Conservation (phyloP, 2,329 filamentous ascomycete genomes). For the Alternaria alternata region DNA sequence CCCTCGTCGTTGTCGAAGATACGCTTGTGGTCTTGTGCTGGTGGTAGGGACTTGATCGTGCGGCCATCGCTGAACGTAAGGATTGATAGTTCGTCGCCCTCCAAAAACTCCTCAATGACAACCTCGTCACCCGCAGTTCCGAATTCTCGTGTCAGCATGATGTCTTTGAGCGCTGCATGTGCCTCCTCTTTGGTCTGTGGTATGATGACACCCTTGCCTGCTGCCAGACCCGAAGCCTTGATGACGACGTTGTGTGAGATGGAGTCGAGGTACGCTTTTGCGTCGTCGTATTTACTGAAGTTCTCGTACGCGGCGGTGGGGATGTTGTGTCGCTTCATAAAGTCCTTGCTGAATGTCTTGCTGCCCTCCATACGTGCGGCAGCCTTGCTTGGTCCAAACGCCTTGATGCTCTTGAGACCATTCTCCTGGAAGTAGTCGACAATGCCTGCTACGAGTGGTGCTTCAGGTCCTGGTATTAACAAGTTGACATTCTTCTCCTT, state of each 20-base stretch:
- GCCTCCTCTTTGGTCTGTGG: slow-evolving; percentile 84
- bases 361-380: slow-evolving; percentile 93
- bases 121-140: slow-evolving; percentile 87
- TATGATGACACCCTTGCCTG: slow-evolving; percentile 94
- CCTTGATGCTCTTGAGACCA: slow-evolving; percentile 65
- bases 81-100: slow-evolving; percentile 91
- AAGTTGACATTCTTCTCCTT: slow-evolving; percentile 78
- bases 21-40: slow-evolving; percentile 96
- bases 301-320: slow-evolving; percentile 92
- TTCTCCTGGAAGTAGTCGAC: slow-evolving; percentile 77
- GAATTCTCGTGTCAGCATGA: slow-evolving; percentile 90
- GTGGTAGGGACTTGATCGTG: slow-evolving; percentile 81
- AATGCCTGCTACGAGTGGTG: slow-evolving; percentile 90
- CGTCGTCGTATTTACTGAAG: slow-evolving; percentile 79
- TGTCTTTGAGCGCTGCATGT: slow-evolving; percentile 79
- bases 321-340: slow-evolving; percentile 90
- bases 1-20: slow-evolving; percentile 90
- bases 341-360: slow-evolving; percentile 97
- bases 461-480: slow-evolving; percentile 89
- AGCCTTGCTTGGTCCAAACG: slow-evolving; percentile 84
- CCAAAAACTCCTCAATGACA: slow-evolving; percentile 92
- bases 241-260: slow-evolving; percentile 68
- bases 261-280: slow-evolving; percentile 71
- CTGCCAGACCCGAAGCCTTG: slow-evolving; percentile 91
- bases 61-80: slow-evolving; percentile 91